Base-by-base conservation (phyloP, 306 rosid species). In the Vicia villosa region DNA sequence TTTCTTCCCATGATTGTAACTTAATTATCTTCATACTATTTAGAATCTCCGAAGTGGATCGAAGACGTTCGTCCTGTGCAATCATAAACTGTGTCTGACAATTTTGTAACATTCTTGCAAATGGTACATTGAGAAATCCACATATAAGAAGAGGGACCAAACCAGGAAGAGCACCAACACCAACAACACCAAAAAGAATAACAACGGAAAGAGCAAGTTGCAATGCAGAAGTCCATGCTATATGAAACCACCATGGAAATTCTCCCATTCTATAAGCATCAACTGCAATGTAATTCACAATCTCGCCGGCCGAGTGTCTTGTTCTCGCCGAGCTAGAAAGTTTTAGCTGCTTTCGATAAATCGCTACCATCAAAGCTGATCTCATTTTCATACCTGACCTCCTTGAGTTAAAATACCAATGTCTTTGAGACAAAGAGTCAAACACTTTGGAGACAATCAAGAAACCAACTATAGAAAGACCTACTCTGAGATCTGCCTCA, bases 241-340 rank as follows among this genome's bases (percentile, higher is more conserved):
- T 1, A 22, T 91, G 97, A 43, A 91, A 74, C 97, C 97, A 91
- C 91, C 91, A 87, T n/a, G 90, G 89, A 61, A 82, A 89, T 68
- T 91, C 96, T 9, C 94, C 96, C 96, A 91, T 85, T 62, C 91
- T 71, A 26, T 91, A 91, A 2, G 96, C 93, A 79, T 88, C 97
- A 51, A 91, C 86, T 8, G 88, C 91, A 13, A 91, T 83, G 59
- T 89, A 91, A 34, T 89, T 89, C 68, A 85, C 96, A 37, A 91
- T 85, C 64, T 91, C 96, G 1, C 96, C 97, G 0, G 90, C 54
- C 26, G 96, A 82, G 71, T 89, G 94, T 49, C 85, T 87, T 45
- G 14, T 82, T 52, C 90, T 84, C 2, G 87, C 85, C 6, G 80
- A 61, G 74, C 80, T 87, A 0, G 97, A 89, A 66, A 91, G 90